Base-by-base conservation (phyloP, 805 yeast genomes). In the Starmerella floricola region DNA sequence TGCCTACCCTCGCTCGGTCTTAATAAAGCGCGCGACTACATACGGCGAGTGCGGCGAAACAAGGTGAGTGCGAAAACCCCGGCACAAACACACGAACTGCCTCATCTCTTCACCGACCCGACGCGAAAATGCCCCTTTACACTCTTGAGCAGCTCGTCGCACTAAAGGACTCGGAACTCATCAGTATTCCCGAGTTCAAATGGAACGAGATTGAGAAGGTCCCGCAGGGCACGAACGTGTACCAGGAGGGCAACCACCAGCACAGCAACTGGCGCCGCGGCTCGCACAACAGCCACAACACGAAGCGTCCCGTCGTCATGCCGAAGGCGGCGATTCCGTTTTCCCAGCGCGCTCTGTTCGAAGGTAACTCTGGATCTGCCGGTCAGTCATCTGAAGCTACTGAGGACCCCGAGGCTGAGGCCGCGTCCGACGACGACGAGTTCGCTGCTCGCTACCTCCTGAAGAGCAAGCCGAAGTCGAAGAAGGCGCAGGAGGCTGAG, bases 71-170 rank as follows among this genome's bases (percentile, higher is more conserved):
- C n/a, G 30, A 27, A 27, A 27, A 27, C 30, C 37, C 26, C n/a
- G n/a, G n/a, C n/a, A n/a, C n/a, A n/a, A n/a, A n/a, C n/a, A n/a
- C n/a, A n/a, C n/a, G n/a, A n/a, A n/a, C n/a, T n/a, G n/a, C n/a
- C n/a, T n/a, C n/a, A n/a, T n/a, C n/a, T n/a, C n/a, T n/a, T n/a
- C n/a, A n/a, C n/a, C n/a, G n/a, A n/a, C n/a, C n/a, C n/a, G n/a
- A n/a, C n/a, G n/a, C n/a, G n/a, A 23, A 11, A 16, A 60, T 59
- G 62, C 57, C 62, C 12, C 40, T 36, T 35, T 60, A 60, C 52
- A 45, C 60, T 16, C 27, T 51, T 21, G 53, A 51, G 37, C 50
- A 52, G 42, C 49, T 59, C 43, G 44, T 46, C 19, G 46, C 41
- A 17, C 44, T 59, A 39, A 48, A 54, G 36, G 40, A 49, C 33